Evolutionary conservation across 805 yeast species (phyloP), one percentile per base, ranked within the genome.

Genomic region (Pichia kluyveri): DNA sequence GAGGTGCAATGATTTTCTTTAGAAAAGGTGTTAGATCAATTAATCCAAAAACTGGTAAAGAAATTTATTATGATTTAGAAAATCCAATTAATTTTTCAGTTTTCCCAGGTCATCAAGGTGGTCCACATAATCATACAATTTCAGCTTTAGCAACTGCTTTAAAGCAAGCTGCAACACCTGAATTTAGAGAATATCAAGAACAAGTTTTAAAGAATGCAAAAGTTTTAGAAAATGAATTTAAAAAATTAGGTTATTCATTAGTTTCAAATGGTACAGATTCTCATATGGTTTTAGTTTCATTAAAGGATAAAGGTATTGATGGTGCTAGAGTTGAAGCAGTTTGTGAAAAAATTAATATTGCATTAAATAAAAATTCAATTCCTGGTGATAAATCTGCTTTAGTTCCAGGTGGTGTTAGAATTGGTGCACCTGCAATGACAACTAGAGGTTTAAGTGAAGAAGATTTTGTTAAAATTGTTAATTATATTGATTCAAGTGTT

Each of bases 71-170:
- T 70, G 97, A 93, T 60, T 80, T 93, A 68, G 98, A 93, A 71
- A 83, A 80, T 69, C 87, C 87, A 67, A 90, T 93, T 72, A 93
- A 93, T 78, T 93, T 93, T 70, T 89, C 97, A 10, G 99, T 93
- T 47, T 93, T 93, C 91, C 99, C 99, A 62, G 99, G 96, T 58
- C 99, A 93, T 72, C 99, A 93, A 76, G 99, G 99, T 76, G 99
- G 99, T 67, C 99, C 99, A 61, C 98, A 93, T 73, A 93, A 93
- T 77, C 99, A 93, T 74, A 93, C 99, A 57, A 93, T 93, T 66
- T 84, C 97, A 58, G 99, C 98, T 36, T 73, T 93, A 61, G 97
- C 98, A 17, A 93, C 90, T 55, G 98, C 99, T 45, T 80, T 93
- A 67, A 89, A 89, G 68, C 99, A 93, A 75, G 95, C 96, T 52